Conservation (phyloP, 108 stramenopile species). For the Conticribra guillardii region DNA sequence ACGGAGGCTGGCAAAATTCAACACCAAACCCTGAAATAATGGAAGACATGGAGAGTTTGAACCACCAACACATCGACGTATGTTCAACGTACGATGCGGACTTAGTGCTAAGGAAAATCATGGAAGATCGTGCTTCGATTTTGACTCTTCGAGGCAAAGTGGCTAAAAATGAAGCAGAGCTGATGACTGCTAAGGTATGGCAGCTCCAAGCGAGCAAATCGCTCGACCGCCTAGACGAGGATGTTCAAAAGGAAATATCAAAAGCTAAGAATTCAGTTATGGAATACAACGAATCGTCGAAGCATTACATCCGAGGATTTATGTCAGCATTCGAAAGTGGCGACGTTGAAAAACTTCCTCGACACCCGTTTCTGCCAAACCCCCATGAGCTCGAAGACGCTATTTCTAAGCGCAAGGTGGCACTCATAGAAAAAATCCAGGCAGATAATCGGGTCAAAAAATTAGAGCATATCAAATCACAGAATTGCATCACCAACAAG, state of each 20-base stretch:
- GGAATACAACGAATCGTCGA: slow-evolving; percentile 32
- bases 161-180: slow-evolving; percentile 29
- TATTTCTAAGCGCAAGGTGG: slow-evolving; percentile 26
- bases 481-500: slow-evolving; percentile 21
- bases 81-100: slow-evolving; percentile 34
- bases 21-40: too few relatives aligned
- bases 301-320: slow-evolving; percentile 40
- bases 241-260: slow-evolving; percentile 21
- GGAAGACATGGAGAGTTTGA: not conserved
- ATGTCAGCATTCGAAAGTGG: slow-evolving; percentile 33
- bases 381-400: slow-evolving; percentile 36
- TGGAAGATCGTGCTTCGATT: slow-evolving; percentile 41
- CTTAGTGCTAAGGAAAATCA: slow-evolving; percentile 35
- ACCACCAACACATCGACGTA: slow-evolving; percentile 19
- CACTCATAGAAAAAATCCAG: slow-evolving; percentile 41
- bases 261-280: slow-evolving; percentile 36
- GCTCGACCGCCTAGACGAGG: slow-evolving; percentile 10
- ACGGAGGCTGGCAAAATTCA: too few relatives aligned
- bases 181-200: slow-evolving; percentile 33
- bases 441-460: slow-evolving; percentile 43
- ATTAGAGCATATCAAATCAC: slow-evolving; percentile 14
- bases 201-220: slow-evolving; percentile 21
- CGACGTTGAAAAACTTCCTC: slow-evolving; percentile 33
- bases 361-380: slow-evolving; percentile 32
- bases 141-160: slow-evolving; percentile 33